Base-by-base conservation (phyloP, 495 filamentous ascomycete genomes). In the Echria macrotheca region DNA sequence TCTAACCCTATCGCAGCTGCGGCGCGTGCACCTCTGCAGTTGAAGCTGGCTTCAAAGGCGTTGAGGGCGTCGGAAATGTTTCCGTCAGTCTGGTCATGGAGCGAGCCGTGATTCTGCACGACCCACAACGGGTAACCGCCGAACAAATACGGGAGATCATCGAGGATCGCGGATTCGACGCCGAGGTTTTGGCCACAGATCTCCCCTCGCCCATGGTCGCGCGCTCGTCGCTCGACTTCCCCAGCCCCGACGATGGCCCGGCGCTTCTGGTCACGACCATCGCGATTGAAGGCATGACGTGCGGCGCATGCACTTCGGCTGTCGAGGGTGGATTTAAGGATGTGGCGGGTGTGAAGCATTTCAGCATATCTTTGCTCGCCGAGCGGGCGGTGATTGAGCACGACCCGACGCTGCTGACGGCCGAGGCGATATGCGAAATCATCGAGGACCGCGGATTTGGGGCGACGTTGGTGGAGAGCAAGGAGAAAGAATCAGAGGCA, bases 381-480 rank as follows among this genome's bases (percentile, higher is more conserved):
- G 90, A 96, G 60, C 80, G 93, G 55, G 93, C 91, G 0, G 89
- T 97, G 8, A 75, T 96, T 52, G 76, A 89, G 21, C 93, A 98
- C 57, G 86, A 96, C 57, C 74, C 85, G 0, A 54, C 67, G 2
- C 68, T 85, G 26, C 67, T 98, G n/a, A 75, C 82, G 0, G 64
- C 82, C 1, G 80, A 85, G 25, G 71, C 80, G 47, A 87, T 98
- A 29, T 71, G 81, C 29, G 81, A 77, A 46, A 84, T 86, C 28
- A 93, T 98, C 57, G 91, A 96, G 59, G 93, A 96, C 60, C 69
- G 89, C 43, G 93, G 93, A 0, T 97, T 99, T 65, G 93, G 88
- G 52, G 91, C 88, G 10, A 79, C 81, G 21, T 66, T 99, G n/a
- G 58, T 97, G 17, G 70, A 76, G 14, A 75, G 70, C 47, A 65